Conservation (phyloP, 352 stramenopile species). For the Pythium rhizo-oryzae region DNA sequence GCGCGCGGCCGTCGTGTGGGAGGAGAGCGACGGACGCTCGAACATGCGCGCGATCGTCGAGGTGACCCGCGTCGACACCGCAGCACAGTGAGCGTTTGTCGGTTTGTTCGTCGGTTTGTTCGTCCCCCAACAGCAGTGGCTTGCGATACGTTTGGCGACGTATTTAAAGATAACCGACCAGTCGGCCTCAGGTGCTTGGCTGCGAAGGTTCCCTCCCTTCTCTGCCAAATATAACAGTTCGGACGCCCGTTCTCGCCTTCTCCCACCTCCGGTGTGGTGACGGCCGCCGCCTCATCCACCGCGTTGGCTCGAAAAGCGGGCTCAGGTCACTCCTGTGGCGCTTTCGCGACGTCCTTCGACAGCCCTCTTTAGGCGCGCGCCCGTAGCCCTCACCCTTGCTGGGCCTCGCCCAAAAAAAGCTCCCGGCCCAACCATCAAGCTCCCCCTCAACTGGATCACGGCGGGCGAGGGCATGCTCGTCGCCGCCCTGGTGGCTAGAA, state of each 20-base stretch:
- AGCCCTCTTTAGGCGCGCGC: too few relatives aligned
- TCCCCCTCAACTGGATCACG: too few relatives aligned
- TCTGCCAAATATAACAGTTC: constrained; percentile 7
- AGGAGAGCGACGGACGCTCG: constrained; percentile 68
- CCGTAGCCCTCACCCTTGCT: too few relatives aligned
- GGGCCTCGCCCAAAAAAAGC: constrained; percentile 1
- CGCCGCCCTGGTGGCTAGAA: background rate
- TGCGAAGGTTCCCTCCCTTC: background rate
- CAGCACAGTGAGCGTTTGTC: too few relatives aligned
- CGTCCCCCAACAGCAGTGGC: too few relatives aligned
- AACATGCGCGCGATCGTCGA: constrained; percentile 86
- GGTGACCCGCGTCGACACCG: constrained; percentile 32
- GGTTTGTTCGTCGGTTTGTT: too few relatives aligned
- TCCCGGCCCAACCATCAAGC: too few relatives aligned
- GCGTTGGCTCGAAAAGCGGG: background rate
- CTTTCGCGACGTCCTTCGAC: too few relatives aligned
- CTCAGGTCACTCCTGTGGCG: too few relatives aligned
- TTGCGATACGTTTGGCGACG: background rate
- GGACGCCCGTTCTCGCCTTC: too few relatives aligned
- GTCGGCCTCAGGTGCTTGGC: background rate
- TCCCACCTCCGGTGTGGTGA: background rate
- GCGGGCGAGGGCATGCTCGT: too few relatives aligned
- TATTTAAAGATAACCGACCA: background rate
- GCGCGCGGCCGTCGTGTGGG: constrained; percentile 60
- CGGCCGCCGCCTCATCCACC: background rate